Percentiles rank a stretch among this genome's conserved stretches.
Conservation (phyloP, 2,329 filamentous ascomycete genomes). For the Chrysoporthe cubensis region DNA sequence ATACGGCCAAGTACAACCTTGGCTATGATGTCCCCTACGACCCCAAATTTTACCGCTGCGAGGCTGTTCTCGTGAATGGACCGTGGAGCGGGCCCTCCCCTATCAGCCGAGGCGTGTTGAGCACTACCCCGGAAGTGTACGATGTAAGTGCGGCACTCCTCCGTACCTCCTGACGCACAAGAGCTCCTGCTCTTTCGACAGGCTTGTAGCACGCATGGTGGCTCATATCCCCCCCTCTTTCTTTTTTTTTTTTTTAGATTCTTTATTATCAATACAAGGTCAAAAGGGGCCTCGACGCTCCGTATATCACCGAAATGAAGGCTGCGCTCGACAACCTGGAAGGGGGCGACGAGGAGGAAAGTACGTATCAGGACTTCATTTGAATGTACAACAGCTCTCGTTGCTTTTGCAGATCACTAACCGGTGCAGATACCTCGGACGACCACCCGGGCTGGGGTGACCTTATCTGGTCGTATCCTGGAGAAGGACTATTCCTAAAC, state of each 20-base stretch:
- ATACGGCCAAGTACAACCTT: conserved; percentile 45
- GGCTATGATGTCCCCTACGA: conserved; percentile 41
- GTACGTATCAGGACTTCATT: no score
- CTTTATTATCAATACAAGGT: conserved; percentile 40
- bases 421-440: conserved; percentile 14
- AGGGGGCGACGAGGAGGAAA: not conserved
- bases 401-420: not conserved
- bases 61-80: conserved; percentile 44
- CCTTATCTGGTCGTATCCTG: conserved; percentile 36
- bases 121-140: conserved; percentile 24
- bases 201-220: no score
- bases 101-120: conserved; percentile 33
- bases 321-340: conserved; percentile 1
- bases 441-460: conserved; percentile 38
- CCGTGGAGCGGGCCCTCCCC: conserved; percentile 41
- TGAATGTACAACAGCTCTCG: not conserved
- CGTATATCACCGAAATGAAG: conserved; percentile 30
- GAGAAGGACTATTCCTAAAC: conserved; percentile 29
- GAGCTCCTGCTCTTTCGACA: no score
- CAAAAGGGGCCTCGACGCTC: conserved; percentile 32
- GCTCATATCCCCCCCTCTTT: no score
- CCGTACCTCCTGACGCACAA: no score
- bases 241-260: conserved; percentile 30
- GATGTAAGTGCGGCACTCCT: conserved; percentile 25
- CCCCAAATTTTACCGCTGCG: conserved; percentile 42